A percentile compares a stretch with the other conserved stretches of the same genome.
Evolutionary conservation across 176 grass and related monocot genomes (phyloP).

Genomic region (Neostapfia colusana): DNA sequence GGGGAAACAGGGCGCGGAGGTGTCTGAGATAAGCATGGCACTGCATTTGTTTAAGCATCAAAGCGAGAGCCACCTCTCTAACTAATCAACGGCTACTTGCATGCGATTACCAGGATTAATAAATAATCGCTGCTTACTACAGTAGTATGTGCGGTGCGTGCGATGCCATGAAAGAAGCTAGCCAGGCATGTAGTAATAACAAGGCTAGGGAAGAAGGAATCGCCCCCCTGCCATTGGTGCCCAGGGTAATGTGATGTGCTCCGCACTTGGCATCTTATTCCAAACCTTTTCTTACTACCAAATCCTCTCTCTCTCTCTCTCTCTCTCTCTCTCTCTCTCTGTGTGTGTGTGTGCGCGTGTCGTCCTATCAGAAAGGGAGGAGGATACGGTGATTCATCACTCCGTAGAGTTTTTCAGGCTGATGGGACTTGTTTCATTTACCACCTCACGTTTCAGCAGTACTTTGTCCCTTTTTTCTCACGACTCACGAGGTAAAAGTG

Average conservation of each 20-base stretch:
- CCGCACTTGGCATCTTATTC: slow-evolving; percentile 38
- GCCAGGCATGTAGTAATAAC: background rate
- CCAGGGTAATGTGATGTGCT: slow-evolving; percentile 24
- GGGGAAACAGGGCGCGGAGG: slow-evolving; percentile 69
- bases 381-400: background rate
- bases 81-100: slow-evolving; percentile 5
- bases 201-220: slow-evolving; percentile 58
- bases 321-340: background rate
- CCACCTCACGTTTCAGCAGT: background rate
- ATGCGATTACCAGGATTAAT: background rate
- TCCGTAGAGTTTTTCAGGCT: background rate
- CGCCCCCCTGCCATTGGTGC: background rate
- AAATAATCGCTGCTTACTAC: background rate
- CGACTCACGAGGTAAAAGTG: background rate
- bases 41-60: slow-evolving; percentile 20
- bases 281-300: background rate
- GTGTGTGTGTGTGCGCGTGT: too few species aligned
- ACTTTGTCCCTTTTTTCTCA: background rate
- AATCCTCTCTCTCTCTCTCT: background rate
- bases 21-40: slow-evolving; percentile 73
- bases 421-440: background rate
- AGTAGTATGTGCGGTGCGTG: slow-evolving; percentile 36
- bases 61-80: slow-evolving; percentile 28
- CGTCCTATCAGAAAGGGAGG: background rate
- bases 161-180: slow-evolving; percentile 33